These are phyloP conservation scores for Cladosporium sp. DNA, from an alignment of 2,329 filamentous ascomycete genomes.

Conservation along the genomic window DNA sequence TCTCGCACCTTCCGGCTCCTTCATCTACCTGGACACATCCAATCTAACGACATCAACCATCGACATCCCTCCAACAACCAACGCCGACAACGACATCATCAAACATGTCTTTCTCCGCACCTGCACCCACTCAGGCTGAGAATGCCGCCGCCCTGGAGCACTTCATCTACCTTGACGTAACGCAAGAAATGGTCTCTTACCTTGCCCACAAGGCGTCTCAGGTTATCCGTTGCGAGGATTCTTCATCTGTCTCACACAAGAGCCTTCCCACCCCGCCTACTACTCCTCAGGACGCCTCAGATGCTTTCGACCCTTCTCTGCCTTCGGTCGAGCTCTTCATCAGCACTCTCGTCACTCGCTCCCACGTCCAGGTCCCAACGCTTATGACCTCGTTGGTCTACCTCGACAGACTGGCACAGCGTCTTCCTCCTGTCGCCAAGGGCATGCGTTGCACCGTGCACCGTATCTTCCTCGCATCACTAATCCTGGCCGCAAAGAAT, in stretches of 20 bases:
- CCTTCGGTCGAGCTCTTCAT: conserved; percentile 91
- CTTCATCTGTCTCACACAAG: conserved; percentile 43
- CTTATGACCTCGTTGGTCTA: conserved; percentile 97
- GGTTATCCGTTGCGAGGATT: conserved; percentile 75
- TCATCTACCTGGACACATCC: conserved; percentile 1
- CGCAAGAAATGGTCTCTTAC: conserved; percentile 73
- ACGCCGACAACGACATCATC: conserved; percentile 21
- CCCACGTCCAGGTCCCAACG: conserved; percentile 95
- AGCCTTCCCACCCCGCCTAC: conserved; percentile 59
- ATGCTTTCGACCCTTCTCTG: conserved; percentile 56
- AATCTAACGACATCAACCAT: conserved; percentile 15
- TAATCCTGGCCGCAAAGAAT: conserved; percentile 91
- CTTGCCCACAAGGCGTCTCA: conserved; percentile 71
- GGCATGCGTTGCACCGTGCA: conserved; percentile 95
- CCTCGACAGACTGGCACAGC: conserved; percentile 77
- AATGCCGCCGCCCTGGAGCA: conserved; percentile 76
- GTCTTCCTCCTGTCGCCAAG: conserved; percentile 90
- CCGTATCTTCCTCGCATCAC: conserved; percentile 89
- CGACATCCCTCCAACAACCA: conserved; percentile 18
- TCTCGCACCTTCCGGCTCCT: conserved; percentile 12
- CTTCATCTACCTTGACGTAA: conserved; percentile 77
- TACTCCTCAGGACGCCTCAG: conserved; percentile 54
- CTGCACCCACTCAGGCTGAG: conserved; percentile 43
- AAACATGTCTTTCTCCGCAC: conserved; percentile 46
- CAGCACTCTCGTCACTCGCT: conserved; percentile 82